Conservation (phyloP, 176 grass and related monocot genomes). For the Avena sativa region DNA sequence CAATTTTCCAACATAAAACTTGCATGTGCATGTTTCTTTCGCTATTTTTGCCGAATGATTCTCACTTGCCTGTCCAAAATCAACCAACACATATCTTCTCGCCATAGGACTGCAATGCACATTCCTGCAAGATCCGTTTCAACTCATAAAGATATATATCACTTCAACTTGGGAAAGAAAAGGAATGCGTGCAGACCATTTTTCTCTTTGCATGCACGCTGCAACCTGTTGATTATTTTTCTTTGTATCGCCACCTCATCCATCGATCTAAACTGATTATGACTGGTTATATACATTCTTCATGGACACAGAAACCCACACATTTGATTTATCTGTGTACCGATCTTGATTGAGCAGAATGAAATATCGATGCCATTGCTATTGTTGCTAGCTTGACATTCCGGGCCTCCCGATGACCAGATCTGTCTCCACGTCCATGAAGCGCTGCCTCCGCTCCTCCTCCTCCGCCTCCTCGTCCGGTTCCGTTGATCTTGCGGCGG, state of each 20-base stretch:
- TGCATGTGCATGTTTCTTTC: background rate
- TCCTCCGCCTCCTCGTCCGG: background rate
- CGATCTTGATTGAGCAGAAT: background rate
- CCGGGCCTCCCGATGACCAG: constrained; percentile 63
- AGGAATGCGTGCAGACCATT: background rate
- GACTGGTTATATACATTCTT: constrained; percentile 16
- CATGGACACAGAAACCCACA: background rate
- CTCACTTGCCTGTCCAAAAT: too few species aligned
- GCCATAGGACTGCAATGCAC: too few species aligned
- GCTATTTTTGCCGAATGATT: too few species aligned
- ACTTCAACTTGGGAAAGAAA: background rate
- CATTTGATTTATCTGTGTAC: background rate
- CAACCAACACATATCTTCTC: background rate
- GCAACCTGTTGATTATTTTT: background rate
- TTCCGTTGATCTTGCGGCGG: background rate
- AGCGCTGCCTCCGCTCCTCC: background rate
- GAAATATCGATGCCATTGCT: background rate
- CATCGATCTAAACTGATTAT: background rate
- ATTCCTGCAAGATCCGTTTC: background rate
- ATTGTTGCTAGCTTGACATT: background rate
- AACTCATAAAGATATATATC: background rate
- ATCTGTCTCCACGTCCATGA: constrained; percentile 75
- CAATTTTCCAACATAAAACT: background rate
- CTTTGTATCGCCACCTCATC: background rate
- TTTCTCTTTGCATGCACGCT: background rate